Evolutionary conservation across 768 basidiomycete species (phyloP), one percentile per base, ranked within the genome.

Genomic region (Hypsizygus marmoreus): DNA sequence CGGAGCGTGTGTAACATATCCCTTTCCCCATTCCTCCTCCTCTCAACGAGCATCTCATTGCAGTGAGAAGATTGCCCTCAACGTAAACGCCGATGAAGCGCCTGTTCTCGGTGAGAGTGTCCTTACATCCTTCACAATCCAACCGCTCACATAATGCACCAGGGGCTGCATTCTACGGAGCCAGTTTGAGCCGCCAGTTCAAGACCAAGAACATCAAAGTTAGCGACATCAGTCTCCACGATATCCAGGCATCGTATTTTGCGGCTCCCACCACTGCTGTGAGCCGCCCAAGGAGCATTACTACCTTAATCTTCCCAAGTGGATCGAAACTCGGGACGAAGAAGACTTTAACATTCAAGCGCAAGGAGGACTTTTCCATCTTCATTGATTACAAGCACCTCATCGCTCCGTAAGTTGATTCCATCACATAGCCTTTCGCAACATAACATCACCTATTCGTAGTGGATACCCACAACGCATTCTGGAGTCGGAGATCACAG

Each of bases 31-130:
- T 4, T 11, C 50, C 45, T 40, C 48, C 37, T 16, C 34, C 16
- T 35, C 19, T 47, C 12, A 29, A 45, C 14, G 35, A 22, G 7
- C 33, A 11, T 36, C 36, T 30, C 7, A 47, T 17, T 19, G 12
- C 40, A 88, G 84, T 36, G 80, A 85, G 41, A 91, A 90, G 66
- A 87, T 98, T 46, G 91, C 95, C 4, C 76, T 86, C 60, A 98
- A 97, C 55, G 91, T 99, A 50, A 98, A 99, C 63, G 87, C 95
- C 0, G 97, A 98, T 62, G 97, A 99, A 69, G 91, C 93, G 0
- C 90, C 88, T 19, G 95, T 97, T 14, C 79, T 99, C 33, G 93
- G 88, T 75, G 63, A 16, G 55, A 38, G 33, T 7, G 13, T 24
- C 11, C 28, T 32, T 2, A 12, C 1, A 24, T 9, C 17, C 19